Conservation (phyloP, 1,284 basidiomycete species). For the Fistulinella staudtii region DNA sequence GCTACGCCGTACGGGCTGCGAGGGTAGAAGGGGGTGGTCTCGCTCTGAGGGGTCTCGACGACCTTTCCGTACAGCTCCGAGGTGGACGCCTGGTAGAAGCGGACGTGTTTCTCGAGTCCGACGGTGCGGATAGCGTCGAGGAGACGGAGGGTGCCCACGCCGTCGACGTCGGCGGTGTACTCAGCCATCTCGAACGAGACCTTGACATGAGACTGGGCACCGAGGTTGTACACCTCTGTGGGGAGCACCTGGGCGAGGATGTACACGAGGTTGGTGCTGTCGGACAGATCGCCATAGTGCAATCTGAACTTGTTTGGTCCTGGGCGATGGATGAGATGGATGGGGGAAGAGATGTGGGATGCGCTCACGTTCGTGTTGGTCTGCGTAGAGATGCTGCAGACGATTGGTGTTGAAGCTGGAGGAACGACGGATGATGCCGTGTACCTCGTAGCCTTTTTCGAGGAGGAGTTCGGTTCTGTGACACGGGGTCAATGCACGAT, state of each 20-base stretch:
- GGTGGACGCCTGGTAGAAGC: slow-evolving; percentile 92
- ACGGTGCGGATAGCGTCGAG: slow-evolving; percentile 91
- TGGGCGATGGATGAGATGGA: slow-evolving; percentile 27
- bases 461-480: slow-evolving; percentile 77
- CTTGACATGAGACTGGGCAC: slow-evolving; percentile 95
- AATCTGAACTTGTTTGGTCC: slow-evolving; percentile 79
- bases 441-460: slow-evolving; percentile 86
- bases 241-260: slow-evolving; percentile 89
- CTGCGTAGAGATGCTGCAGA: slow-evolving; percentile 84
- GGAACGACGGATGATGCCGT: slow-evolving; percentile 90
- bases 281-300: slow-evolving; percentile 88
- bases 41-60: slow-evolving; percentile 85
- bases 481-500: slow-evolving; percentile 14
- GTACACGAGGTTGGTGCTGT: slow-evolving; percentile 92
- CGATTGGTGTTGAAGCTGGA: slow-evolving; percentile 93
- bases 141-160: slow-evolving; percentile 84
- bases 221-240: slow-evolving; percentile 92
- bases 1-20: slow-evolving; percentile 89
- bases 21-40: slow-evolving; percentile 92
- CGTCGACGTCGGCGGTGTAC: slow-evolving; percentile 93
- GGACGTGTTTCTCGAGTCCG: slow-evolving; percentile 80
- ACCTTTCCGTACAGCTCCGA: slow-evolving; percentile 94
- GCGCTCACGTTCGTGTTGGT: slow-evolving; percentile 76
- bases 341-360: background rate
- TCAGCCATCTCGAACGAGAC: slow-evolving; percentile 97